Percentiles rank a stretch among this genome's conserved stretches.
Evolutionary conservation across 2,329 filamentous ascomycete species (phyloP).

Genomic region (Cercospora sesami): DNA sequence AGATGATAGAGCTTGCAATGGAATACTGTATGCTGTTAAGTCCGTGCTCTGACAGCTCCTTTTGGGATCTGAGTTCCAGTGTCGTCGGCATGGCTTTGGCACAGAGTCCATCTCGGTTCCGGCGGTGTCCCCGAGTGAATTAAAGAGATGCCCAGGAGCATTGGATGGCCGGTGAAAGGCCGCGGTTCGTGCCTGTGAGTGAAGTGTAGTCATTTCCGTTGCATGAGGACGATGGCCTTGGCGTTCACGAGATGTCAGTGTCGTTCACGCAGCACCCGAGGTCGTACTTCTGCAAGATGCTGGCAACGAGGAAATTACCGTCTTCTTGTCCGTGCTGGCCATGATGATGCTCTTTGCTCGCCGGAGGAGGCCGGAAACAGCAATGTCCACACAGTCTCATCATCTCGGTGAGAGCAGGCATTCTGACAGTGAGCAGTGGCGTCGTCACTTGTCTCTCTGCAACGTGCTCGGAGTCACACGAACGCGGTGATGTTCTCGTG

Average conservation of each 20-base stretch:
- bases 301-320: neutral
- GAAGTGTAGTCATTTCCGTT: neutral
- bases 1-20: constrained; percentile 9
- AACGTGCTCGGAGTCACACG: neutral
- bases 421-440: neutral
- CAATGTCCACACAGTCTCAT: neutral
- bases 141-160: neutral
- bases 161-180: neutral
- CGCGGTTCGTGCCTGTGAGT: neutral
- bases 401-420: neutral
- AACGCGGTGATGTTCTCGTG: neutral
- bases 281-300: neutral
- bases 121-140: neutral
- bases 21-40: neutral
- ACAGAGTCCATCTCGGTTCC: neutral
- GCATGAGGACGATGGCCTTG: neutral
- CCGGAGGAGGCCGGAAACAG: neutral
- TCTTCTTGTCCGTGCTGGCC: neutral
- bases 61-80: neutral
- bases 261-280: neutral
- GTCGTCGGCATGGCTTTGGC: neutral
- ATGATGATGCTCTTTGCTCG: neutral
- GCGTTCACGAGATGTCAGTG: neutral
- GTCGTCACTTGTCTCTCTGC: neutral
- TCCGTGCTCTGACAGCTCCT: neutral